phyloP scores from a whole-genome alignment of 768 basidiomycete genomes.

The button mushroom (Agaricus bisporus) region DNA sequence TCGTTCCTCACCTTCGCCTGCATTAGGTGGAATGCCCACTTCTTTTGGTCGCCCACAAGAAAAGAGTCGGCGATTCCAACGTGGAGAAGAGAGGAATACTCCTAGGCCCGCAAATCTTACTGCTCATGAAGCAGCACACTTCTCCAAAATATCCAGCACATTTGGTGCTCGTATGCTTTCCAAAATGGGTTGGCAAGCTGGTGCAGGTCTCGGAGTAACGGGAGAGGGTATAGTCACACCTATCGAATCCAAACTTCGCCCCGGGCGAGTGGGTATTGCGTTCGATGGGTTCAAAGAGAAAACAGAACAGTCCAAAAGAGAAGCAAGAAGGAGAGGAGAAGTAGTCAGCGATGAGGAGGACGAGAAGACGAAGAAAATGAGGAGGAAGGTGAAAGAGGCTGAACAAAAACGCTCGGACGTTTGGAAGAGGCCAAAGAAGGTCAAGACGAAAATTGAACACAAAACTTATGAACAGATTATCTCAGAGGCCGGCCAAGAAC shows the following conservation, averaged over 20 bases:
- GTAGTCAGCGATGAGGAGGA: constrained; percentile 65
- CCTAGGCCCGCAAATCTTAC: constrained; percentile 52
- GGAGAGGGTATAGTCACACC: constrained; percentile 87
- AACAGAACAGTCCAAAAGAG: constrained; percentile 77
- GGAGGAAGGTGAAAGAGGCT: constrained; percentile 48
- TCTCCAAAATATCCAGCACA: constrained; percentile 66
- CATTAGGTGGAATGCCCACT: constrained; percentile 27
- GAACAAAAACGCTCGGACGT: constrained; percentile 62
- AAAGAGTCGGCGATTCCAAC: constrained; percentile 38
- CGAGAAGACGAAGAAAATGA: constrained; percentile 38
- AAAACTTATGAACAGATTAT: constrained; percentile 97
- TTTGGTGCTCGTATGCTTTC: constrained; percentile 87
- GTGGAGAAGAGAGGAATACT: constrained; percentile 35
- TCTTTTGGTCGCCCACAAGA: constrained; percentile 29
- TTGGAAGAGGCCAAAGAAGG: constrained; percentile 85
- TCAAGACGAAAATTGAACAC: constrained; percentile 82
- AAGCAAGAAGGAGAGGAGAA: constrained; percentile 73
- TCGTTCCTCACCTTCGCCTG: constrained; percentile 7
- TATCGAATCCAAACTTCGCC: constrained; percentile 78
- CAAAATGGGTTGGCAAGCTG: constrained; percentile 94
- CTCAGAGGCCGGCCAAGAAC: constrained; percentile 73
- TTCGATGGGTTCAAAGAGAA: constrained; percentile 85
- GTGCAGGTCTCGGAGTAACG: constrained; percentile 65
- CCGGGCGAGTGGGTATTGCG: constrained; percentile 83
- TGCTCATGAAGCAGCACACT: constrained; percentile 70